Base-by-base conservation (phyloP, 169 alveolate species). In the Amoebophrya sp. region DNA sequence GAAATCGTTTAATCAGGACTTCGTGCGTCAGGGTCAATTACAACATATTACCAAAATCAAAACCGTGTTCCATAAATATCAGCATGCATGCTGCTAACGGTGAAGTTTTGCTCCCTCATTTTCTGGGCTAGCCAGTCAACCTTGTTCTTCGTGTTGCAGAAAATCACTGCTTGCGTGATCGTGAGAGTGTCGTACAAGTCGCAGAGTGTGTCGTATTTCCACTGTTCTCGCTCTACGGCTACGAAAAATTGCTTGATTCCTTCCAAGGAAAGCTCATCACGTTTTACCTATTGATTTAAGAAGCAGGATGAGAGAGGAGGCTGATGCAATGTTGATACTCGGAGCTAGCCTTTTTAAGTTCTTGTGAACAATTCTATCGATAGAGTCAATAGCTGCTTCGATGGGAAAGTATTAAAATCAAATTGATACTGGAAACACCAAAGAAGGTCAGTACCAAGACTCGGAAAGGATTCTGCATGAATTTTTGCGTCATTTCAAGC, bases 121-220 rank as follows among this genome's bases (percentile, higher is more conserved):
- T 98, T 98, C 93, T 98, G 97, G n/a, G 99, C 97, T 89, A 99
- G 97, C 99, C 99, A 98, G 91, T 94, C 96, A 91, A 95, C 96
- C 94, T 97, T 98, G 91, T 96, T 96, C 93, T 97, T 96, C 65
- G 99, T 98, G 95, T 99, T 98, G 96, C 99, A 99, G 96, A 98
- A 99, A 89, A 99, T 98, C 78, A 99, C 99, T 12, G 99, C 99
- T 96, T 99, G 99, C 6, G 99, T 98, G 91, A 99, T 98, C 41
- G 99, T 98, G 78, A 98, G 96, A 12, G 99, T 97, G 95, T 98
- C 99, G 95, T 98, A 98, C 90, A 99, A 96, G 94, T 98, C 99
- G 94, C 99, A 97, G 40, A 98, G 97, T 23, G 99, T 98, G 89
- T 98, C 99, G 95, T 98, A 99, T 95, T 98, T 98, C 99, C 99